Base-by-base conservation (phyloP, 2,329 filamentous ascomycete species). In the Calonectria crousiana region DNA sequence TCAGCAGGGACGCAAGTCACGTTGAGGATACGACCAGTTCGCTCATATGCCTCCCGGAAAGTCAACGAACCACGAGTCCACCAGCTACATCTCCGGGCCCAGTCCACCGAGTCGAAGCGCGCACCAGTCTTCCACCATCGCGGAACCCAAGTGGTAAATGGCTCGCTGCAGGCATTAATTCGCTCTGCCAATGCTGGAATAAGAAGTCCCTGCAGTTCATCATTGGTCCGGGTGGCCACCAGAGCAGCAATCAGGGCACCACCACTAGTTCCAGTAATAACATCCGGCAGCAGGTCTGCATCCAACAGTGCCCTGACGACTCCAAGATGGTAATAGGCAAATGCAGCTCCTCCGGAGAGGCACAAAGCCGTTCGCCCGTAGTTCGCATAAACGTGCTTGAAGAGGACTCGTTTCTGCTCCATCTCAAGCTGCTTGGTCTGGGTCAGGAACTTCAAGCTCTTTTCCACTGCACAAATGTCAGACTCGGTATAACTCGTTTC, bases 311-410 rank as follows among this genome's bases (percentile, higher is more conserved):
- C 96, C 83, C 95, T 96, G 65, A 97, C 91, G 13, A 99, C 95
- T 14, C 97, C 97, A 77, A 98, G 95, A 83, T 99, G 97, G 83
- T 98, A 98, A 83, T 98, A 98, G 6, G 97, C 95, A 85, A 99
- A 98, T 0, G 94, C 95, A 4, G 96, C 97, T 0, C 97, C 97
- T 2, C 97, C 97, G 6, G 95, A 98, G 1, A 99, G 88, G 82
- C 96, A 99, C 4, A 99, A 88, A 0, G 97, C 97, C 9, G 96
- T 98, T 36, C 96, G 93, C 36, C 97, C 97, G 80, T 94, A 98
- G 83, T 98, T 98, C 71, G 95, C 95, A 74, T 95, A 92, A 51
- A 98, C 88, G 75, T 97, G 94, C 83, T 96, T 97, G 87, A 98
- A 98, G 58, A 98, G 88, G 6, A 88, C 87, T 62, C 94, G 90